phyloP scores from a whole-genome alignment of 257 asterid genomes.

The Solanum chiquidenum region DNA sequence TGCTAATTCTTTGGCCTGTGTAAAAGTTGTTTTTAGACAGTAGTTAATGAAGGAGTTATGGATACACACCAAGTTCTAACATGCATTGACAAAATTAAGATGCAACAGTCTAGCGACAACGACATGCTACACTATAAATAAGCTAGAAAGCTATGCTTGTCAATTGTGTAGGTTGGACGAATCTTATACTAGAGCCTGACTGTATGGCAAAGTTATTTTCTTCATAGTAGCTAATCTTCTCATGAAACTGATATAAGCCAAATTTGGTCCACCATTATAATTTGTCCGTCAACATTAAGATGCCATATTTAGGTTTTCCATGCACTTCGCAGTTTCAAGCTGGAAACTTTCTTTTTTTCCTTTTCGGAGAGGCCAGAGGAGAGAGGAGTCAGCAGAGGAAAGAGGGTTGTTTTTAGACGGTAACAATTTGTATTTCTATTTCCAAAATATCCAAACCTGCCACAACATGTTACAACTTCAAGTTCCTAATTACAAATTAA shows the following conservation, averaged over 20 bases:
- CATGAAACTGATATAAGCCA: background rate
- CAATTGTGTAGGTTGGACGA: background rate
- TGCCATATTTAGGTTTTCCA: background rate
- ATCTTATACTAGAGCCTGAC: background rate
- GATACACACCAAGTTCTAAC: background rate
- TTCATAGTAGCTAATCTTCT: background rate
- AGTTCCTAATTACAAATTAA: background rate
- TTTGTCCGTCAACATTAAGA: background rate
- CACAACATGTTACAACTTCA: background rate
- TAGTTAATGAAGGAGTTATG: background rate
- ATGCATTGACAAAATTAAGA: background rate
- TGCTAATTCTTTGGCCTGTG: conserved; percentile 75
- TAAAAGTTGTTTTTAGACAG: background rate
- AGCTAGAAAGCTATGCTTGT: background rate
- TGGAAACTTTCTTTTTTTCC: background rate
- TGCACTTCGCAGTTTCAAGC: background rate
- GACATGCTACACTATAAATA: background rate
- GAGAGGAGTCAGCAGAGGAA: background rate
- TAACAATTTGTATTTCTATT: too few species aligned
- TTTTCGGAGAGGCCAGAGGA: background rate
- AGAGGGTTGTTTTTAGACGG: background rate
- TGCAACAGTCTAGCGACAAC: background rate
- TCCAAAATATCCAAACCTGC: background rate
- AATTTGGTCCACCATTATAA: background rate
- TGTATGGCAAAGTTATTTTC: background rate